Base-by-base conservation (phyloP, 208 protist genomes). In the Acanthamoeba lenticulata region DNA sequence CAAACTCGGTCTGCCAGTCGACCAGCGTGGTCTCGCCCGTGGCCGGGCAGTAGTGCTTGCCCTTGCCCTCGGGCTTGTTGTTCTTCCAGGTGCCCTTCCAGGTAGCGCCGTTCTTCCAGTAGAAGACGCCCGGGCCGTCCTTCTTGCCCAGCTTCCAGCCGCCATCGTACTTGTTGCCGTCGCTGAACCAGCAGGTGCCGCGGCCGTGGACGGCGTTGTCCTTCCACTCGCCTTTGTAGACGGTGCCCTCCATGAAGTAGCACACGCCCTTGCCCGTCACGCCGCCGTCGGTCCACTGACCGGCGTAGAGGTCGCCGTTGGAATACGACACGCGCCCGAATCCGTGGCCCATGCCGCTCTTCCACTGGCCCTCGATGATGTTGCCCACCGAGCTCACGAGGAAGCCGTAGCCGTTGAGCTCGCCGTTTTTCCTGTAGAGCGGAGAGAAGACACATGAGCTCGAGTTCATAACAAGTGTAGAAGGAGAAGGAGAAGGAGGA, bases 21-120 rank as follows among this genome's bases (percentile, higher is more conserved):
- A n/a, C 42, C 24, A 52, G 27, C 0, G 42, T 34, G 13, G 42
- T 83, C 24, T 83, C 40, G 27, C 49, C 11, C 24, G 42, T 52
- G 40, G 27, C 17, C 13, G 34, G 74, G 74, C 74, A 83, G 74
- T 52, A 34, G 74, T 83, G 74, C 74, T 83, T 83, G 74, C 74
- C 74, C 74, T 83, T 83, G 74, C 74, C 74, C 74, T 83, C 74
- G 40, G 74, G 74, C 74, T 83, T 83, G 74, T 83, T 83, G 74
- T 83, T 83, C 74, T 21, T 83, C 74, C 74, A 83, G 29, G 24
- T 21, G 74, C 74, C 74, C 42, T 83, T 83, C 74, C 74, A 83
- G 24, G 74, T 55, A 15, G 74, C 74, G 42, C 74, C 74, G 42
- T 52, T 83, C 74, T 83, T 83, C 74, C 74, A 83, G 74, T 83